Evolutionary conservation across 768 basidiomycete genomes (phyloP).

Genomic region (Russula olivacea): DNA sequence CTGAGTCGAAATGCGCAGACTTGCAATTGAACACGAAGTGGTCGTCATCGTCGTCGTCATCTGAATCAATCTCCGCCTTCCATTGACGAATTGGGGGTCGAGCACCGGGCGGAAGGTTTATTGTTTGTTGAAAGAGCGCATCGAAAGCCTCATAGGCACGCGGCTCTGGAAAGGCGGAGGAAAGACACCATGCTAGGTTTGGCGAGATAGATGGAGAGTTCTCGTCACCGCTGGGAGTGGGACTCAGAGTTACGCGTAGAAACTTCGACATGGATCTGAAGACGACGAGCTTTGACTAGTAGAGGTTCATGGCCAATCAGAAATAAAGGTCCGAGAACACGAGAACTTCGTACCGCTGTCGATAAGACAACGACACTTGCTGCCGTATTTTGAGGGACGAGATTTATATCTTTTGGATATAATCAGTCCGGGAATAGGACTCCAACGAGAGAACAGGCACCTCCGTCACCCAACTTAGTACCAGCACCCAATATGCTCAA

Average conservation of each 20-base stretch:
- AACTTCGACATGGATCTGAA: constrained; percentile 67
- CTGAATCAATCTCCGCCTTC: constrained; percentile 35
- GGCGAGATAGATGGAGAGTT: constrained; percentile 16
- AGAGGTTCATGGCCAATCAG: constrained; percentile 10
- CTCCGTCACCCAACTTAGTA: constrained; percentile 52
- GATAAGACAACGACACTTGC: constrained; percentile 61
- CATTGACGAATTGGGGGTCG: constrained; percentile 27
- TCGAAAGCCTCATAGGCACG: constrained; percentile 54
- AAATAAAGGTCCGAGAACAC: neutral
- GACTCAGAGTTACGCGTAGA: constrained; percentile 43
- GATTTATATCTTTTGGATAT: constrained; percentile 29
- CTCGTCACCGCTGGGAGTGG: constrained; percentile 14
- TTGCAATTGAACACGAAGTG: constrained; percentile 26
- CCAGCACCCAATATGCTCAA: constrained; percentile 71
- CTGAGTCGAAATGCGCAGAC: constrained; percentile 19
- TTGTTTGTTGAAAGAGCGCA: constrained; percentile 35
- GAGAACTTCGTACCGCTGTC: constrained; percentile 43
- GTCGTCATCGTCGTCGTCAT: constrained; percentile 35
- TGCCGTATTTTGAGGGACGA: constrained; percentile 48
- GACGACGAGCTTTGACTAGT: constrained; percentile 73
- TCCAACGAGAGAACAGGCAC: constrained; percentile 31
- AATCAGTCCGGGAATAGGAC: neutral
- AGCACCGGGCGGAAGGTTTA: constrained; percentile 2
- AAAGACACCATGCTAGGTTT: constrained; percentile 59
- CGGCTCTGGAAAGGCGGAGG: constrained; percentile 48